Evolutionary conservation across 352 stramenopile genomes (phyloP), one percentile per base, ranked within the genome.

Genomic region (Achlya hypogyna): DNA sequence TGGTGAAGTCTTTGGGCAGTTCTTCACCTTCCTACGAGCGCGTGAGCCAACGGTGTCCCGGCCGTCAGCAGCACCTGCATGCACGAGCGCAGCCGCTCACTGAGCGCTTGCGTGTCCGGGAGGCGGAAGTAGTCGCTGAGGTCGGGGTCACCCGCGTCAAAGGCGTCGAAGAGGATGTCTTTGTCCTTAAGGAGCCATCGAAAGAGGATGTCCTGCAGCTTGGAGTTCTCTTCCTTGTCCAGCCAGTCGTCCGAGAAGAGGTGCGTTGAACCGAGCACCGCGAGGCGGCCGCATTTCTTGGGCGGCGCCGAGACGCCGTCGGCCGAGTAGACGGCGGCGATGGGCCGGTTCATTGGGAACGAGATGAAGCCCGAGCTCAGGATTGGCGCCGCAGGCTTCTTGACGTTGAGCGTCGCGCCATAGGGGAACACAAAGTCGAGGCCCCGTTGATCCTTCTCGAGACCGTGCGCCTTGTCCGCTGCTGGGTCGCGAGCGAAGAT

Each of bases 361-460:
- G 93, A 97, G 58, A 98, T 97, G 69, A 93, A 96, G 1, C 95
- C 95, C 0, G 87, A 97, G 14, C 89, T 97, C n/a, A 94, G 59
- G 14, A 96, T 74, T 20, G 87, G 75, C 3, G 89, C 81, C 32
- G 86, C 77, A 14, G 92, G 93, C 31, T 93, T 87, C 72, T 98
- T 93, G 32, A 98, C 92, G 60, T 85, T 97, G 32, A 99, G 69
- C 5, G 95, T 97, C 1, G 89, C 87, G 42, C 93, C 95, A 67
- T 98, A 97, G 9, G 94, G 93, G 63, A 98, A 98, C 27, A 98
- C 93, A 69, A 98, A 98, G 22, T 88, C 84, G 3, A 98, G 77
- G 0, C 90, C 88, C 45, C 84, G 88, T 47, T 95, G 86, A 51
- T 91, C 84, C 49, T 94, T 95, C 67, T 93, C 82, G 5, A 84